These are phyloP conservation scores for Chloranthus sessilifolius DNA, from an alignment of 164 flowering plant genomes.

Conservation along the genomic window DNA sequence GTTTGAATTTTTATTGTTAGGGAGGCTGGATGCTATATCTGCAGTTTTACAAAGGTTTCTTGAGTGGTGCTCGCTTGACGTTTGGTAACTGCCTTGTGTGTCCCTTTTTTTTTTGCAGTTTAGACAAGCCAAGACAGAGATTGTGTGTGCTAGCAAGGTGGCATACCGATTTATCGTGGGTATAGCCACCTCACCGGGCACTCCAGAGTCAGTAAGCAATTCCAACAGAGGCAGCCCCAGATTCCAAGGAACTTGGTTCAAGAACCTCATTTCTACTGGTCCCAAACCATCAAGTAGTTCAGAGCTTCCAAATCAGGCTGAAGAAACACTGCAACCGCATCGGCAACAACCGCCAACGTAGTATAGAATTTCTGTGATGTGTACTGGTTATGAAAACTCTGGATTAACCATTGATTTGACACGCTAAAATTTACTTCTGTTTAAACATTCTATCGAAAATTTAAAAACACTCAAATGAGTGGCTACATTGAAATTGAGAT, in stretches of 20 bases:
- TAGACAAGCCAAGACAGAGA: constrained; percentile 89
- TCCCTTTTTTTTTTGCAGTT: constrained; percentile 46
- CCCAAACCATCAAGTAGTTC: constrained; percentile 58
- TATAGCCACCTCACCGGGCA: constrained; percentile 22
- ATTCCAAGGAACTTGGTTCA: constrained; percentile 75
- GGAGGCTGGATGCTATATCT: no score
- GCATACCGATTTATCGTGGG: constrained; percentile 27
- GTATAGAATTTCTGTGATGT: background rate
- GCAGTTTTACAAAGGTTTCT: no score
- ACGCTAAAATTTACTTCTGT: no score
- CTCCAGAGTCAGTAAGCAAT: constrained; percentile 43
- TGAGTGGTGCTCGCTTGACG: no score
- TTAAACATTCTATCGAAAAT: background rate
- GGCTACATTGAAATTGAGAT: background rate
- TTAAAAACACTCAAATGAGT: background rate
- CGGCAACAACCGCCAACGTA: constrained; percentile 8
- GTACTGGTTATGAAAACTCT: background rate
- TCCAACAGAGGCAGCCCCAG: constrained; percentile 48
- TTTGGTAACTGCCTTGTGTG: no score
- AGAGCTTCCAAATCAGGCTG: constrained; percentile 38
- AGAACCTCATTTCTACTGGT: constrained; percentile 47
- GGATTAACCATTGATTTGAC: no score
- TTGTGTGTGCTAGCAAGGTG: constrained; percentile 87
- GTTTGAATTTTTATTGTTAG: no score
- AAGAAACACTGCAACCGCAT: constrained; percentile 20